Conservation (phyloP, 371 early-diverging fungal genomes). For the Saksenaea oblongispora region DNA sequence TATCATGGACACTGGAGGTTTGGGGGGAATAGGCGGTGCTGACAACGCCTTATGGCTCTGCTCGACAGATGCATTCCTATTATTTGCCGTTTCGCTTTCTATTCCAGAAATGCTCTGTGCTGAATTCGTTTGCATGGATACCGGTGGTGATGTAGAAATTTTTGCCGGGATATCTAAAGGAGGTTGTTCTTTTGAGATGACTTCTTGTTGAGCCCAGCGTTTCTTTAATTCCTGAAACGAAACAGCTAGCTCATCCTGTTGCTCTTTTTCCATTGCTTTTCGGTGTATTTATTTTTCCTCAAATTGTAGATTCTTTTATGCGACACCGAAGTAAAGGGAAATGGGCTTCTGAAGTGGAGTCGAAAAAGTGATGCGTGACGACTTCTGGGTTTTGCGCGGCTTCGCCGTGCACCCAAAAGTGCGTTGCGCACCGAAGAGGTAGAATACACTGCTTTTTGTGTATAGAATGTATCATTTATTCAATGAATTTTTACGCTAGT, state of each 20-base stretch:
- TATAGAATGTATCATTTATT: no score
- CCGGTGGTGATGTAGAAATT: background rate
- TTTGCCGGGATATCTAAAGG: background rate
- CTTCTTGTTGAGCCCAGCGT: slow-evolving; percentile 24
- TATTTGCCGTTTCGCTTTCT: background rate
- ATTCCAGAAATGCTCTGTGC: background rate
- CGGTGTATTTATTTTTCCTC: background rate
- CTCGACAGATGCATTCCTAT: background rate
- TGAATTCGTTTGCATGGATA: background rate
- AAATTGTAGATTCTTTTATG: background rate
- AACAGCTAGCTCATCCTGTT: slow-evolving; percentile 16
- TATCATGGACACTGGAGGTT: slow-evolving; percentile 3
- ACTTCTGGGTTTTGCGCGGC: no score
- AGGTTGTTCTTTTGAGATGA: slow-evolving; percentile 4
- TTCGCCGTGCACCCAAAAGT: no score
- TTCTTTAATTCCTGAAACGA: slow-evolving; percentile 24
- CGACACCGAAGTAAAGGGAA: no score
- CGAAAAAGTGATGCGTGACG: no score
- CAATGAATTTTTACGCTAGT: no score
- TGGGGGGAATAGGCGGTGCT: slow-evolving; percentile 23
- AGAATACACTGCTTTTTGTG: no score
- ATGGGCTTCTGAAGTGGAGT: no score
- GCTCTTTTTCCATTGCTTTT: slow-evolving; percentile 5
- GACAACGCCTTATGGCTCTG: background rate
- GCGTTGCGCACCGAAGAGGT: no score